Evolutionary conservation across 768 basidiomycete genomes (phyloP).

Genomic region (Leccinellum luteum): DNA sequence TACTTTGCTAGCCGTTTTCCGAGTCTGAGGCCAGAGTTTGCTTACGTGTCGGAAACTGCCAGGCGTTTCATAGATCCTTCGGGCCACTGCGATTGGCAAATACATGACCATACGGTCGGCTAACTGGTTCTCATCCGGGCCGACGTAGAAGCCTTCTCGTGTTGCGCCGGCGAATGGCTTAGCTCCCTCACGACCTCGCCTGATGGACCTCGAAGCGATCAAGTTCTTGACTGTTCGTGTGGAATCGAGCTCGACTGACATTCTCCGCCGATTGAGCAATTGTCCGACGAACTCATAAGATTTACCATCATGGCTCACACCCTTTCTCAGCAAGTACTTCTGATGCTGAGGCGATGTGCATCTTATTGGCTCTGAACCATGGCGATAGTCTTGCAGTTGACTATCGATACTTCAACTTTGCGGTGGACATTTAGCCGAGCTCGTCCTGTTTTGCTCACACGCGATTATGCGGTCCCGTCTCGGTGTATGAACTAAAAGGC

Average conservation of each 20-base stretch:
- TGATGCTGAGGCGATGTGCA: conserved; percentile 3
- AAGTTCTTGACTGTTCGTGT: conserved; percentile 1
- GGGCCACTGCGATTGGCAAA: neutral
- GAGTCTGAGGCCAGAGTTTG: too few species aligned
- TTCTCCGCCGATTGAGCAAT: conserved; percentile 14
- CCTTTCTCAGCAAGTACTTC: neutral
- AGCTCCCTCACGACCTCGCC: neutral
- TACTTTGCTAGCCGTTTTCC: neutral
- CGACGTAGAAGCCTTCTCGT: neutral
- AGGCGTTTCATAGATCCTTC: neutral
- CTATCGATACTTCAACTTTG: too few species aligned
- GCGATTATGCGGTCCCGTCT: conserved; percentile 13
- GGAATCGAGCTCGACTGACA: neutral
- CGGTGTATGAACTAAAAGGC: conserved; percentile 7
- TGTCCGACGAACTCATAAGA: neutral
- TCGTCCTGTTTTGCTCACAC: neutral
- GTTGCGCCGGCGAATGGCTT: neutral
- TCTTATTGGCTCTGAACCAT: neutral
- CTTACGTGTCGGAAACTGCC: neutral
- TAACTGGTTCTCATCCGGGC: too few species aligned
- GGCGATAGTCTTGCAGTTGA: too few species aligned
- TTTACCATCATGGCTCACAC: neutral
- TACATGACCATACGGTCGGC: neutral
- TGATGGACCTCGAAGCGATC: conserved; percentile 4
- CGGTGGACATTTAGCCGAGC: neutral